Evolutionary conservation across 352 stramenopile species (phyloP), one percentile per base, ranked within the genome.

Genomic region (Phytophthora pistaciae): DNA sequence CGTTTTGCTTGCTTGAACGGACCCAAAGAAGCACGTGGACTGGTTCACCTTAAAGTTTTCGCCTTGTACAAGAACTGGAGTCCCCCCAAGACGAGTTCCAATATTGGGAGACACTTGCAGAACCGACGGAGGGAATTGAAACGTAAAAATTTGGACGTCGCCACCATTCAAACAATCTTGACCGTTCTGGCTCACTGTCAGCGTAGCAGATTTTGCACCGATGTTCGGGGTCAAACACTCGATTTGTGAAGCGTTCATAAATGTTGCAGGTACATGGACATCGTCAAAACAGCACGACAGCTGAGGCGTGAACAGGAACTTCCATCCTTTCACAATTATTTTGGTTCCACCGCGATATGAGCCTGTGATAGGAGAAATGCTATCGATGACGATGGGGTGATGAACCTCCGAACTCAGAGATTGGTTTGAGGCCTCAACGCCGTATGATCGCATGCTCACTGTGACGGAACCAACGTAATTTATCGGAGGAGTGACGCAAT

Each of bases 221-320:
- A 80, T 65, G 33, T 61, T 58, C 27, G 88, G 87, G 1, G 88
- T 82, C 1, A 59, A 60, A 55, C 91, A 97, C 29, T 81, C 68
- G 4, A 96, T 54, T 25, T 75, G 13, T 48, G 88, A 88, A 1
- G 79, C 62, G 36, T 95, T 97, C 18, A 90, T 70, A 60, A 93
- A 93, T 1, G 77, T 82, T 27, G 87, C 88, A 52, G 75, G 68
- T 5, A 92, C 80, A 1, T 56, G 67, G n/a, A 69, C 53, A 13
- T 75, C 65, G 27, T 75, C 78, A 72, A 97, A 96, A 44, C 86
- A 91, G 50, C 91, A 97, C 5, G 81, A 76, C 0, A 96, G 62
- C 13, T 79, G 46, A 3, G 73, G 77, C 1, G 84, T 88, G 11
- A 86, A 73, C 11, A 79, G 18, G 52, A 94, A 92, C 29, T 87